phyloP scores from a whole-genome alignment of 2,329 filamentous ascomycete species.

The Beauveria brongniartii region DNA sequence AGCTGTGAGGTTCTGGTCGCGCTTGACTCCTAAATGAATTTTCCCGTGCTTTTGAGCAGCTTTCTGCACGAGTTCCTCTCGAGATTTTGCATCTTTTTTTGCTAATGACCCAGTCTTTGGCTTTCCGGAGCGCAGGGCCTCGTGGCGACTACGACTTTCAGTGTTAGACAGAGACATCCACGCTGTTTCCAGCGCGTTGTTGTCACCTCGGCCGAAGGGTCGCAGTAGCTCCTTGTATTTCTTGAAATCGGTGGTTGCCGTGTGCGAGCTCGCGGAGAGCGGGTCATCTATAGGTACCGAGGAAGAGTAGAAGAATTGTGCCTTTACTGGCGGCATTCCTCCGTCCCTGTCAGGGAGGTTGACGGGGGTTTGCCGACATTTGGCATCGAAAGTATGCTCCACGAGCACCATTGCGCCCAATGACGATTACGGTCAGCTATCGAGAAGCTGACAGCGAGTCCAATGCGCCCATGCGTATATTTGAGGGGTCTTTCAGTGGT shows the following conservation, averaged over 20 bases:
- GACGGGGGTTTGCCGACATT: slow-evolving; percentile 48
- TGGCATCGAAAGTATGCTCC: slow-evolving; percentile 51
- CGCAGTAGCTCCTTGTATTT: slow-evolving; percentile 55
- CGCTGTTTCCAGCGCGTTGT: slow-evolving; percentile 67
- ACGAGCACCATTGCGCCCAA: slow-evolving; percentile 2
- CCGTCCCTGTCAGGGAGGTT: slow-evolving; percentile 31
- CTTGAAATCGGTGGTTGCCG: slow-evolving; percentile 41
- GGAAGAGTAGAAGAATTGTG: slow-evolving; percentile 83
- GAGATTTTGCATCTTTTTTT: slow-evolving; percentile 27
- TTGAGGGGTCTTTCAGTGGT: not conserved
- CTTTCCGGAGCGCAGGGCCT: slow-evolving; percentile 19
- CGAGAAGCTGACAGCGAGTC: not conserved
- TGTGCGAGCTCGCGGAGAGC: slow-evolving; percentile 55
- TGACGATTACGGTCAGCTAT: slow-evolving; percentile 5
- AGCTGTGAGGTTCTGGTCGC: slow-evolving; percentile 19
- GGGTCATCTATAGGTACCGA: slow-evolving; percentile 80
- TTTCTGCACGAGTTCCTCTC: slow-evolving; percentile 32
- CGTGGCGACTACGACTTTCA: slow-evolving; percentile 40
- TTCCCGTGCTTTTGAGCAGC: slow-evolving; percentile 39
- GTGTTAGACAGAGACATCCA: slow-evolving; percentile 57
- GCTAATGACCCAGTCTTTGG: slow-evolving; percentile 19
- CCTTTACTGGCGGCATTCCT: slow-evolving; percentile 50
- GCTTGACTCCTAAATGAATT: slow-evolving; percentile 34
- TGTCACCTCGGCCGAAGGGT: slow-evolving; percentile 73
- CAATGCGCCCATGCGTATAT: not conserved